phyloP scores from a whole-genome alignment of 192 early-diverging fungal species.

The Rhizophagus clarus region DNA sequence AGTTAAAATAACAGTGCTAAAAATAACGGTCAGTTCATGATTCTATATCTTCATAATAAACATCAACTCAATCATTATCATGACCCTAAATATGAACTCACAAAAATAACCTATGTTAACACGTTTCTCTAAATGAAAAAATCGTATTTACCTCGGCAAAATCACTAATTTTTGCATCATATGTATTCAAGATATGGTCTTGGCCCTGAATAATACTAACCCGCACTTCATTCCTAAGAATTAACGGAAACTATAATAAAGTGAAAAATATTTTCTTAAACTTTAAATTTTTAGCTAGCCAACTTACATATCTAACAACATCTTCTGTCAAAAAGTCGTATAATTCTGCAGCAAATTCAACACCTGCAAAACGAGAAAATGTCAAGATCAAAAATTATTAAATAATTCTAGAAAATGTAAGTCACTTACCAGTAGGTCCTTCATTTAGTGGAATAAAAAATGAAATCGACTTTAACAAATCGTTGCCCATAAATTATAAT shows the following conservation, averaged over 20 bases:
- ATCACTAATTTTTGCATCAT: conserved; percentile 59
- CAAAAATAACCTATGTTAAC: neutral
- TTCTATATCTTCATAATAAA: too few relatives aligned
- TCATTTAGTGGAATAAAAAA: conserved; percentile 11
- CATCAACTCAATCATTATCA: too few relatives aligned
- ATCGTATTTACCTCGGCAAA: conserved; percentile 56
- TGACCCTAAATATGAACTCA: neutral
- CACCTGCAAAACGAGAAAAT: conserved; percentile 40
- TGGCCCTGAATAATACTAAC: conserved; percentile 69
- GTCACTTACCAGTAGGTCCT: conserved; percentile 42
- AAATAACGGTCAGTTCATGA: too few relatives aligned
- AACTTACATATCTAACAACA: conserved; percentile 56
- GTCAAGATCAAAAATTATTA: neutral
- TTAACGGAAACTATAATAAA: conserved; percentile 62
- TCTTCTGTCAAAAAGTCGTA: conserved; percentile 62
- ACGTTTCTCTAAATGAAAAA: too few relatives aligned
- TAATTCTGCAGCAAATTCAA: conserved; percentile 68
- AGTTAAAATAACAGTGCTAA: too few relatives aligned
- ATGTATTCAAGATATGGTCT: conserved; percentile 77
- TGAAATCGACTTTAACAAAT: neutral
- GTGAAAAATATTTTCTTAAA: neutral
- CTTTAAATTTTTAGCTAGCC: neutral
- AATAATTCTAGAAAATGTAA: neutral
- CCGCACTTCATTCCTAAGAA: conserved; percentile 53
- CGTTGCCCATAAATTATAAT: neutral